Percentiles rank a stretch among this genome's conserved stretches.
Conservation (phyloP, 2,329 filamentous ascomycete species). For the Cordyceps cateniannulata region DNA sequence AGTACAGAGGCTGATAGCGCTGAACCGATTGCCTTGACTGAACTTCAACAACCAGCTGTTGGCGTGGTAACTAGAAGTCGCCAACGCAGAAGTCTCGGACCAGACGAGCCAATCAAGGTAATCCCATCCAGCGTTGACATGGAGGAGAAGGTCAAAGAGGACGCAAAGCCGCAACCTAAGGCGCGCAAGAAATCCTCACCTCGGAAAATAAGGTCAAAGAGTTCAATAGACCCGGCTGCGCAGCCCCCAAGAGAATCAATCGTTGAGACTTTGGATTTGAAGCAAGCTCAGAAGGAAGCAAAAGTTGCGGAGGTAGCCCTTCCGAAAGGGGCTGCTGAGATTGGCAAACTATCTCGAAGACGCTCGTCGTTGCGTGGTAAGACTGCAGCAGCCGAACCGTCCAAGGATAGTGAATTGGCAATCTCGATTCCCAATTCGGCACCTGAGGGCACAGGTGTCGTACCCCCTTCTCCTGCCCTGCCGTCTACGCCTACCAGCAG, state of each 20-base stretch:
- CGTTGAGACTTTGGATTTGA: not conserved
- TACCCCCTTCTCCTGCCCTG: not conserved
- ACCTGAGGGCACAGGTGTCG: not conserved
- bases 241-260: not conserved
- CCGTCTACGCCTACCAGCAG: not conserved
- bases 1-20: not conserved
- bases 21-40: not conserved
- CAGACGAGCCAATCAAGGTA: not conserved
- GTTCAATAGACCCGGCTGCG: not conserved
- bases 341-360: not conserved
- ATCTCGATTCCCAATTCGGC: not conserved
- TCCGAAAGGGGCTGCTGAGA: not conserved
- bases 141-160: not conserved
- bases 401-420: not conserved
- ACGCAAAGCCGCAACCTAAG: not conserved
- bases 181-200: not conserved
- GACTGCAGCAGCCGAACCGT: not conserved
- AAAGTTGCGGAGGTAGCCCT: not conserved
- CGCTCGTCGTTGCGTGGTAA: slow-evolving; percentile 9
- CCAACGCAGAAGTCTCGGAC: not conserved
- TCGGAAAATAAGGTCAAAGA: not conserved
- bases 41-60: not conserved
- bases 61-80: slow-evolving; percentile 13
- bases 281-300: not conserved
- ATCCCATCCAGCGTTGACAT: slow-evolving; percentile 11